Conservation (phyloP, 352 stramenopile species). For the Pythium phragmiticola region DNA sequence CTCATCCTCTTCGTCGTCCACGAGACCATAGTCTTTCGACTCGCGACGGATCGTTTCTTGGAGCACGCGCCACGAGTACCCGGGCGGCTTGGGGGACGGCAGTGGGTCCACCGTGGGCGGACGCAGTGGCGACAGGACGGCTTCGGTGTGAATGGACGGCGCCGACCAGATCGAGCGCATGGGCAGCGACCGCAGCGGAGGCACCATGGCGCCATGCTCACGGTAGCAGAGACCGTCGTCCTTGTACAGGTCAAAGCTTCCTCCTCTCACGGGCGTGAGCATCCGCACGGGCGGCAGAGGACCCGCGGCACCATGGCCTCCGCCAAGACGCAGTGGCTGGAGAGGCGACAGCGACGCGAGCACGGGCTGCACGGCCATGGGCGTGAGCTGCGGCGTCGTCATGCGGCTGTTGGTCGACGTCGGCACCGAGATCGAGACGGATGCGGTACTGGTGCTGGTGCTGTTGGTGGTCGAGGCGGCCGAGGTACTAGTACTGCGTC, state of each 20-base stretch:
- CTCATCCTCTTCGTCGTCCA: constrained; percentile 39
- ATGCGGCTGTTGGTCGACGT: neutral
- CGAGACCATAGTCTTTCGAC: constrained; percentile 59
- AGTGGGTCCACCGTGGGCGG: neutral
- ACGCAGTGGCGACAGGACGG: neutral
- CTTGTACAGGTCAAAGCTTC: constrained; percentile 5
- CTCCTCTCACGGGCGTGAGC: constrained; percentile 8
- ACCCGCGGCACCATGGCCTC: neutral
- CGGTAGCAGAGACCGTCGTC: constrained; percentile 13
- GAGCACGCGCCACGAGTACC: constrained; percentile 78
- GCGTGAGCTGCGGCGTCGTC: constrained; percentile 24
- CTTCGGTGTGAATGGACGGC: neutral
- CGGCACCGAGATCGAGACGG: neutral
- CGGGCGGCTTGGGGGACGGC: constrained; percentile 30
- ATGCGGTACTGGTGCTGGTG: neutral
- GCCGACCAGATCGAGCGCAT: constrained; percentile 19
- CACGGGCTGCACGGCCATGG: constrained; percentile 11
- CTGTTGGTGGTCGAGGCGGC: constrained; percentile 13
- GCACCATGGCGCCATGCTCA: constrained; percentile 1
- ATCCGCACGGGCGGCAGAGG: constrained; percentile 17
- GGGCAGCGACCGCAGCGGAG: constrained; percentile 10
- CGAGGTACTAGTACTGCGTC: constrained; percentile 22
- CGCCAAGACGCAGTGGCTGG: constrained; percentile 19
- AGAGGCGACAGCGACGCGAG: constrained; percentile 23
- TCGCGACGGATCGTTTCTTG: constrained; percentile 73